Evolutionary conservation across 1,139 yeast genomes (phyloP).

Genomic region (Hyphopichia buzzinii): DNA sequence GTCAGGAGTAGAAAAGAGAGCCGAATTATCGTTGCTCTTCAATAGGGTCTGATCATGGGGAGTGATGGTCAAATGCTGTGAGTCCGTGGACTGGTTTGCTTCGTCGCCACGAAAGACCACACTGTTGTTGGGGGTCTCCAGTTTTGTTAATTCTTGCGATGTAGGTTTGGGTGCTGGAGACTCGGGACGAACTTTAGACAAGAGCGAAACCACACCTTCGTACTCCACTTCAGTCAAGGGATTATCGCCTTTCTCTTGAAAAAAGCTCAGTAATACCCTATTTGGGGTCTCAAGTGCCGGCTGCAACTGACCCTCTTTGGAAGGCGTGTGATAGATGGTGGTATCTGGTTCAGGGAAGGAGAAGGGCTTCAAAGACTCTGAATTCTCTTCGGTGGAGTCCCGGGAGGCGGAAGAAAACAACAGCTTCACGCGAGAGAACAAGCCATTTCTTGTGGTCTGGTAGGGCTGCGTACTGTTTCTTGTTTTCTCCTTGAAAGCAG

Average conservation of each 20-base stretch:
- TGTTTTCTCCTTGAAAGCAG: slow-evolving; percentile 23
- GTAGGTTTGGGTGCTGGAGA: slow-evolving; percentile 4
- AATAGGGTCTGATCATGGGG: slow-evolving; percentile 23
- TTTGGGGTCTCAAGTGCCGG: slow-evolving; percentile 31
- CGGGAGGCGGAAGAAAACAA: slow-evolving; percentile 18
- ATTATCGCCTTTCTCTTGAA: slow-evolving; percentile 68
- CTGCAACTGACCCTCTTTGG: slow-evolving; percentile 2
- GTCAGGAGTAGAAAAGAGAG: slow-evolving; percentile 35
- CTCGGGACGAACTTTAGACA: slow-evolving; percentile 15
- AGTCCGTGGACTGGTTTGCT: slow-evolving; percentile 3
- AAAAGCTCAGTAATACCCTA: slow-evolving; percentile 68
- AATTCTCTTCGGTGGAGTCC: slow-evolving; percentile 5
- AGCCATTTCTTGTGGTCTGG: slow-evolving; percentile 17
- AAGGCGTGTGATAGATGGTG: slow-evolving; percentile 7
- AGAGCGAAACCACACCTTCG: slow-evolving; percentile 75
- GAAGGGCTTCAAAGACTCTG: slow-evolving; percentile 9
- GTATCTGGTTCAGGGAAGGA: slow-evolving; percentile 13
- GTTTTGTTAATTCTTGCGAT: neutral
- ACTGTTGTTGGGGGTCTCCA: neutral
- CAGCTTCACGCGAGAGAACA: slow-evolving; percentile 33
- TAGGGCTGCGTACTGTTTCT: slow-evolving; percentile 20
- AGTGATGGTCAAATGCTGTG: slow-evolving; percentile 10
- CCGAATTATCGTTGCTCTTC: slow-evolving; percentile 13
- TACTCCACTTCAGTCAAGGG: slow-evolving; percentile 77
- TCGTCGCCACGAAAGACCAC: neutral